A percentile compares a stretch with the other conserved stretches of the same genome.
phyloP scores from a whole-genome alignment of 805 yeast genomes.

The Limtongia smithiae region DNA sequence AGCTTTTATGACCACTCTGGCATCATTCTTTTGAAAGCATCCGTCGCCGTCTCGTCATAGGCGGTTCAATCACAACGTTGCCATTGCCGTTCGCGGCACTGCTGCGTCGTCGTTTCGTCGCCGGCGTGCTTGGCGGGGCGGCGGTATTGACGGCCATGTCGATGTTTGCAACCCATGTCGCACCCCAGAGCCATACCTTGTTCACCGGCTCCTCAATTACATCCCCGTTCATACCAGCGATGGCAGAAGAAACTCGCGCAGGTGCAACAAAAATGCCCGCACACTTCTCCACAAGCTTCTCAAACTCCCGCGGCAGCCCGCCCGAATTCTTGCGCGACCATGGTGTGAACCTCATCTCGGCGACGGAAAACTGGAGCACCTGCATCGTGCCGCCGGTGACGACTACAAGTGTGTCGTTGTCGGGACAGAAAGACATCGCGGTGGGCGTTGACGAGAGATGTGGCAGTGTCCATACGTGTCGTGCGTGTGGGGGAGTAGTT shows the following conservation, averaged over 20 bases:
- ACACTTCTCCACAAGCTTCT: constrained; percentile 59
- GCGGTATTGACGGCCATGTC: constrained; percentile 56
- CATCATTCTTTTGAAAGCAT: too few species aligned
- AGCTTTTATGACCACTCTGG: too few species aligned
- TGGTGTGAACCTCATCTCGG: constrained; percentile 44
- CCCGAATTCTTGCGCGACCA: constrained; percentile 84
- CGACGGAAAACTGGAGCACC: constrained; percentile 61
- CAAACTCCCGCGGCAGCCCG: constrained; percentile 62
- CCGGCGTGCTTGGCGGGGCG: constrained; percentile 35
- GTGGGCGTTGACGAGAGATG: constrained; percentile 59
- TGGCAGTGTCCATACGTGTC: constrained; percentile 46
- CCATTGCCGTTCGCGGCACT: constrained; percentile 3
- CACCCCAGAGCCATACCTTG: constrained; percentile 82
- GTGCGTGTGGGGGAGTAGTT: too few species aligned
- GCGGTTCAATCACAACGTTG: too few species aligned
- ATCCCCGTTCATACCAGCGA: neutral
- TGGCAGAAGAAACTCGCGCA: constrained; percentile 31
- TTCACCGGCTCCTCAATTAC: constrained; percentile 6
- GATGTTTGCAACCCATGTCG: constrained; percentile 73
- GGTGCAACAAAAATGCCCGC: constrained; percentile 61
- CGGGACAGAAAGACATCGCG: constrained; percentile 53
- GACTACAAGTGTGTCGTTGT: constrained; percentile 40
- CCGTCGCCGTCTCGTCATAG: too few species aligned
- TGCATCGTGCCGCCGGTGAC: constrained; percentile 72
- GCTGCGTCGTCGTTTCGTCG: constrained; percentile 48